Evolutionary conservation across 352 stramenopile genomes (phyloP), one percentile per base, ranked within the genome.

Genomic region (Pythium aristosporum): DNA sequence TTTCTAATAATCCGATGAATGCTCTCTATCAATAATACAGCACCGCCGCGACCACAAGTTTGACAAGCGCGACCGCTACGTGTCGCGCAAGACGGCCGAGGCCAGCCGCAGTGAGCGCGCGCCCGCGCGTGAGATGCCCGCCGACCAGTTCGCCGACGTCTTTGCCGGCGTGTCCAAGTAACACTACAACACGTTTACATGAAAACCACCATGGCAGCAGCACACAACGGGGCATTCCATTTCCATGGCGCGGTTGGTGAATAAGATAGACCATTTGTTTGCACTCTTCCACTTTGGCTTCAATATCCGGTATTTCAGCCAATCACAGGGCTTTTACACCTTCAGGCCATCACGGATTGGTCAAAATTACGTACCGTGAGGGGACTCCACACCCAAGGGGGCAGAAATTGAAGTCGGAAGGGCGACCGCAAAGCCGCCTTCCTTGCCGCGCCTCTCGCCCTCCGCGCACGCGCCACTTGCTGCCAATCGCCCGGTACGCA

Each of bases 31-130:
- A 30, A 30, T 18, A 30, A 30, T 18, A 21, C 61, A 84, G 73
- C 81, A 72, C 18, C 85, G 85, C 64, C 85, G 82, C 37, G 77
- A 92, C 53, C 86, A 92, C 65, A 98, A 98, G 78, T 88, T 92
- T 44, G 82, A 96, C 65, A 98, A 99, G 75, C 95, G 95, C 51
- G 85, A 92, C 46, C 83, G 86, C 57, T 99, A 98, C 74, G 81
- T 96, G 32, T 81, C 80, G 25, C 91, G 96, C 61, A 98, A 98
- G 76, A 75, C 83, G 13, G 81, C 88, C 11, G 75, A 98, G 71
- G 77, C 76, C 8, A 86, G 82, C 20, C 89, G 94, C 57, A 87
- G 88, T 57, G 87, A 85, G 54, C 85, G 87, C 43, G 62, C 81
- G 37, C 69, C 86, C 13, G 85, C 85, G 51, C 85, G 87, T 30